phyloP scores from a whole-genome alignment of 805 yeast species.

The Myxozyma vanderwaltii region DNA sequence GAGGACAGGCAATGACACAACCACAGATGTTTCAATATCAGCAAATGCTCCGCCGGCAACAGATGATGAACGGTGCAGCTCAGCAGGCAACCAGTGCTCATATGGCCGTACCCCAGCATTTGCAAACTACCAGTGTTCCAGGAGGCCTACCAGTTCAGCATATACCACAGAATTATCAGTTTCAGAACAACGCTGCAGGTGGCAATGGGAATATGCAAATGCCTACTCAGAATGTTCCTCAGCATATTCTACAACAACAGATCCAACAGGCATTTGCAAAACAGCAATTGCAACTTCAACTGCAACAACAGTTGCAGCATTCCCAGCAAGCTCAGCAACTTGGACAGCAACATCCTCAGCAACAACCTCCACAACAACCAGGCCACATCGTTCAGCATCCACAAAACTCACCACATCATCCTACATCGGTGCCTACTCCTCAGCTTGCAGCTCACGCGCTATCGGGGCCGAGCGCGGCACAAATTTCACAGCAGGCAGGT shows the following conservation, averaged over 20 bases:
- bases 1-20: slow-evolving; percentile 6
- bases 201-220: slow-evolving; percentile 9
- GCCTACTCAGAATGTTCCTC: slow-evolving; percentile 21
- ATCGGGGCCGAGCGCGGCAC: background rate
- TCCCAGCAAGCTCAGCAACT: slow-evolving; percentile 11
- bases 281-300: slow-evolving; percentile 16
- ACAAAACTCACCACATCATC: background rate
- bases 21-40: slow-evolving; percentile 13
- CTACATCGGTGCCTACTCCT: background rate
- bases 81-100: background rate
- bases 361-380: slow-evolving; percentile 18
- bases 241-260: slow-evolving; percentile 25
- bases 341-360: slow-evolving; percentile 14
- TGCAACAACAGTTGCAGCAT: slow-evolving; percentile 13
- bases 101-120: slow-evolving; percentile 1
- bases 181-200: slow-evolving; percentile 10
- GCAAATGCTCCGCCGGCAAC: slow-evolving; percentile 16
- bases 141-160: background rate
- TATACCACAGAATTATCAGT: slow-evolving; percentile 15
- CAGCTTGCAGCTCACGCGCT: slow-evolving; percentile 4
- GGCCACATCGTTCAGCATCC: slow-evolving; percentile 2
- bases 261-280: slow-evolving; percentile 19
- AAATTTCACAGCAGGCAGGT: slow-evolving; percentile 8
- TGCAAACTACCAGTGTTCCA: slow-evolving; percentile 2
- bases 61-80: slow-evolving; percentile 14